phyloP scores from a whole-genome alignment of 1,139 yeast genomes.

The Komagataea norvegica region DNA sequence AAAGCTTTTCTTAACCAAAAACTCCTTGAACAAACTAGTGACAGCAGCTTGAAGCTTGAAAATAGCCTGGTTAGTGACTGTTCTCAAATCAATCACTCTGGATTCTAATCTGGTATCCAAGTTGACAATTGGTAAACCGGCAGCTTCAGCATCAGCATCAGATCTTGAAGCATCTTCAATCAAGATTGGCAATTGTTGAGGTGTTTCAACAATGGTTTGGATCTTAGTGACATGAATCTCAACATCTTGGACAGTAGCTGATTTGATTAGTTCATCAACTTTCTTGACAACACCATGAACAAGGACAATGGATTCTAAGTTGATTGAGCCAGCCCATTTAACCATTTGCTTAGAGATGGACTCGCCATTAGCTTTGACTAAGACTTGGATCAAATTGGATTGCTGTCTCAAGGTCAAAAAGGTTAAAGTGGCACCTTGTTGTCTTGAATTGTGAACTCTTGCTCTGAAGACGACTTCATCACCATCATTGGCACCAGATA shows the following conservation, averaged over 20 bases:
- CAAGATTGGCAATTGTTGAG: conserved; percentile 86
- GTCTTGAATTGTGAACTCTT: conserved; percentile 87
- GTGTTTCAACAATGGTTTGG: conserved; percentile 78
- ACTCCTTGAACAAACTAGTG: conserved; percentile 84
- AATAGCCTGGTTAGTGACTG: conserved; percentile 95
- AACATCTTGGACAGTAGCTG: conserved; percentile 87
- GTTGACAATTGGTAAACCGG: conserved; percentile 88
- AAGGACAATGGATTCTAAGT: conserved; percentile 84
- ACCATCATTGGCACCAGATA: conserved; percentile 68
- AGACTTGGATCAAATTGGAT: conserved; percentile 73
- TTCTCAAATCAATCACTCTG: conserved; percentile 93
- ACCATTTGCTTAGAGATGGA: conserved; percentile 91
- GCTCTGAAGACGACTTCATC: conserved; percentile 84
- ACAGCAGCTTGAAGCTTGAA: conserved; percentile 93
- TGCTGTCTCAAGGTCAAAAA: conserved; percentile 92
- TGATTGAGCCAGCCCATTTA: conserved; percentile 87
- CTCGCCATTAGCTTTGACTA: conserved; percentile 62
- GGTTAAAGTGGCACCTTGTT: conserved; percentile 93
- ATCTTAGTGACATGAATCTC: conserved; percentile 78
- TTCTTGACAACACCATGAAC: conserved; percentile 82
- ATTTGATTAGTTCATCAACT: conserved; percentile 81
- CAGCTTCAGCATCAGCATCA: conserved; percentile 90
- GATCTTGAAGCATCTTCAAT: conserved; percentile 96
- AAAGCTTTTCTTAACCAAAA: conserved; percentile 61
- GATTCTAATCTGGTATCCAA: conserved; percentile 94